Evolutionary conservation across 2,329 filamentous ascomycete genomes (phyloP), one percentile per base, ranked within the genome.

Genomic region (Aschersonia sp.): DNA sequence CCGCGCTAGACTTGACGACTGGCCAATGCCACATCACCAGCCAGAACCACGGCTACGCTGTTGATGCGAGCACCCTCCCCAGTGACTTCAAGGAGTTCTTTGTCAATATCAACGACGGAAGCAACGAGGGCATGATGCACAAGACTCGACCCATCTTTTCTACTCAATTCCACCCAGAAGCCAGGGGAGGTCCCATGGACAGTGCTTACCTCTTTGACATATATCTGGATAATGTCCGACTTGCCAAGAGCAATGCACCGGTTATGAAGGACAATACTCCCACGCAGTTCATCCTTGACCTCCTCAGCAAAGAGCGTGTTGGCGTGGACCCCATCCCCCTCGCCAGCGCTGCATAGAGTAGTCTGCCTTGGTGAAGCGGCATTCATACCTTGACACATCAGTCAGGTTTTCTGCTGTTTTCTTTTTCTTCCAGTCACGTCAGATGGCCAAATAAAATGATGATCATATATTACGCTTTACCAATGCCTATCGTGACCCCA

Each of bases 121-220:
- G 85, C 67, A 98, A 98, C 67, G 92, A 98, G 74, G 91, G 85
- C 51, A 88, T 98, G 80, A 89, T 96, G 64, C 92, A 98, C 77
- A 89, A 85, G 70, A 85, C 85, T 50, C 86, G 91, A 38, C 92
- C 92, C 53, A 98, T 98, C 65, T 97, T 98, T 77, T 91, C 86
- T 54, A 95, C 89, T 30, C 92, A 98, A 69, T 98, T 98, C 81
- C 92, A 98, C 64, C 92, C 92, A 12, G 92, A 98, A 71, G 92
- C 92, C 56, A 95, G 95, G 75, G 92, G 92, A 51, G 92, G 92
- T 48, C 92, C 92, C 48, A 85, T 95, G 69, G 92, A 98, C 73
- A 94, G 87, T 54, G 82, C 87, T 2, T 97, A 94, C 70, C 77
- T 98, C 51, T 98, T 98, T 61, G 92, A 98, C 69, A 88, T 87